Base-by-base conservation (phyloP, 202 grass and related monocot genomes). In the Alloteropsis angusta region DNA sequence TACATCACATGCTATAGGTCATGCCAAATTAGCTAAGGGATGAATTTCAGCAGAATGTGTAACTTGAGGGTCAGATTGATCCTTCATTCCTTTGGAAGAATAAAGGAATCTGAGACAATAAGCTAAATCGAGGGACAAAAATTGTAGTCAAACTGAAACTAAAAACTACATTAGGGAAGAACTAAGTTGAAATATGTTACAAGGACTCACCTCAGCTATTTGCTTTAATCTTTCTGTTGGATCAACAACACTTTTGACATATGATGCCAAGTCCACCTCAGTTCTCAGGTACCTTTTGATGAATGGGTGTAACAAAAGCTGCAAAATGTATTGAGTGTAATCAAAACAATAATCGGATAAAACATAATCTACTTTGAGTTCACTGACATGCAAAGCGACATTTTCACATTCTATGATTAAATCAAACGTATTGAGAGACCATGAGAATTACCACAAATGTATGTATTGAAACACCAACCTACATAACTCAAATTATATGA, bases 241-340 rank as follows among this genome's bases (percentile, higher is more conserved):
- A 82, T 98, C 86, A 83, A 98, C 90, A 87, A 95, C 67, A 79
- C 87, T 87, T 79, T 73, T 83, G 48, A 89, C 66, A 54, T 98
- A 98, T 76, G 78, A 85, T 85, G 82, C 72, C 73, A 98, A 89
- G 45, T 98, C 83, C 50, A 95, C 91, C 38, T 48, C 15, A n/a
- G 44, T 38, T 67, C 74, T 71, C 60, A 81, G 81, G 60, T 98
- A 98, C 53, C 65, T 95, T 62, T 81, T 98, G 50, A 98, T 90
- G 64, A 94, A 98, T 75, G 95, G 89, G 71, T 98, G 95, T 48
- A 75, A 87, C 67, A 98, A 59, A 79, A 98, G 87, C 95, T 95
- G 79, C 66, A 87, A 22, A 43, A 82, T 39, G 34, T 86, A 81
- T 66, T 80, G 56, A 83, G 84, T 62, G 78, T 35, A 76, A 63